Evolutionary conservation across 768 basidiomycete species (phyloP), one percentile per base, ranked within the genome.

Genomic region (Trametes meyenii): DNA sequence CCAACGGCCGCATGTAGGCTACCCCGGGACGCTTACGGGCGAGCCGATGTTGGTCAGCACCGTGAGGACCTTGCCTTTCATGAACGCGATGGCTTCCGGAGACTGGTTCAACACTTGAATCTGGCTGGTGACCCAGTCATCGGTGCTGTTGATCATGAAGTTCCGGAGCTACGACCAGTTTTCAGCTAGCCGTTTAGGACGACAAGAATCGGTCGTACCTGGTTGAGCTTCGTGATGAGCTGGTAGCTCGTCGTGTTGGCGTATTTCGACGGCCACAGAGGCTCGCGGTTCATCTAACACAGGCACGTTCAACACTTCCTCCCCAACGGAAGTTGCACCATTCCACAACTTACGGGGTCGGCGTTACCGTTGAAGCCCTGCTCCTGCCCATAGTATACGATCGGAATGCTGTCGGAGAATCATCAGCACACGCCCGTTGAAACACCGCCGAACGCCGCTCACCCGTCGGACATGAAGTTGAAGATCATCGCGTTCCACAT

Each of bases 361-460:
- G 71, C 74, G 67, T 74, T 75, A 36, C 90, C 91, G 57, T 74
- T 76, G 71, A 89, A 87, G 42, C 79, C 75, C 70, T 92, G 90
- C 67, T 92, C 91, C 73, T 90, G 89, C 1, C 91, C 90, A 62
- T 90, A 90, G 71, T 92, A 93, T 12, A 90, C 82, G 61, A 92
- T 85, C 0, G 91, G 90, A 65, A 91, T 90, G n/a, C 79, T 80
- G 48, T 16, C 50, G 3, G 16, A 7, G 5, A 26, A 5, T 54
- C 53, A 61, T 51, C 43, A 40, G 50, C 17, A 23, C 50, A 46
- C 33, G n/a, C 6, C 6, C 5, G 11, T 35, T 10, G 12, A 14
- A n/a, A 46, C 39, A 24, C 17, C 17, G 16, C 16, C 14, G 33
- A 52, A 7, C 49, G 26, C 39, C 23, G 50, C 61, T 67, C 58